Base-by-base conservation (phyloP, 805 yeast species). In the Metschnikowia continentalis region DNA sequence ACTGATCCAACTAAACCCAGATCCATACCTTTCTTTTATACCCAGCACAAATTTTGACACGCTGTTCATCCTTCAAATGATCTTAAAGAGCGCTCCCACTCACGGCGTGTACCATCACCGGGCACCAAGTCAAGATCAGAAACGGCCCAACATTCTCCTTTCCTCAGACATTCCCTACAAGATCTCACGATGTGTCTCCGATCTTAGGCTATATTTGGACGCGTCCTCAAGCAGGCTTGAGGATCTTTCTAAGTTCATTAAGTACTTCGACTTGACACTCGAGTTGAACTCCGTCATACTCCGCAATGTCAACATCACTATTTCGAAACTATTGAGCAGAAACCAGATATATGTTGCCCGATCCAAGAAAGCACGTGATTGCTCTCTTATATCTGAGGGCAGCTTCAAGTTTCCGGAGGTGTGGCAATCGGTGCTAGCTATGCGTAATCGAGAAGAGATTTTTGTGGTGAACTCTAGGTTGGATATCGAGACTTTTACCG, bases 121-220 rank as follows among this genome's bases (percentile, higher is more conserved):
- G 33, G 39, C 42, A 1, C 52, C 52, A 35, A 54, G 40, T 37
- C 56, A 57, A 36, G 77, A 73, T 55, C 59, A 65, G 5, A 59
- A 64, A 41, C 65, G 65, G 51, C 78, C 77, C 33, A 71, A 70
- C 54, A 65, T 71, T 47, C 57, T 73, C 19, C 70, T 69, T 51
- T 64, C 71, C 3, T 70, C 75, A 6, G 69, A 73, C 50, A 67
- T 73, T 11, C 64, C 66, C 0, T 59, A 57, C 26, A 62, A 63
- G 46, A 47, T 58, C 17, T 47, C 59, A 42, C 43, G 38, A 14
- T 58, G 60, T 30, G 61, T 67, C 22, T 49, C 56, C 8, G 55
- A 57, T 37, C 47, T 49, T 35, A 54, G 54, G 36, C 37, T 51
- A 15, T 54, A 46, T 48, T 54, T 32, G 22, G 54, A 51, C 32